Percentiles rank a stretch among this genome's conserved stretches.
phyloP scores from a whole-genome alignment of 1,139 yeast genomes.

The Spathaspora sp. region DNA sequence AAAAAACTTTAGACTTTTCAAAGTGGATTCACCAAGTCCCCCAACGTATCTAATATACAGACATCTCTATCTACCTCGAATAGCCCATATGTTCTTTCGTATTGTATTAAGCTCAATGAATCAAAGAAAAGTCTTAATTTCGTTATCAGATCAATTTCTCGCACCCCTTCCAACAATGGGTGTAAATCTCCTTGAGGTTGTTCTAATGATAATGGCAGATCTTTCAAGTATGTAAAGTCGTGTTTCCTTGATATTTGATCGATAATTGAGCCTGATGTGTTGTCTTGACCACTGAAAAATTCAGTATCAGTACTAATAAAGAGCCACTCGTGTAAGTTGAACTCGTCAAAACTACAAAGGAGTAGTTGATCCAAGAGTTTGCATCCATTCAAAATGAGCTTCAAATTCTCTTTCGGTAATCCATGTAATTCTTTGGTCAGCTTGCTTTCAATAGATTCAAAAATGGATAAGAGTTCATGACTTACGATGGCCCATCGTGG shows the following conservation, averaged over 20 bases:
- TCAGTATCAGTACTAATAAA: constrained; percentile 74
- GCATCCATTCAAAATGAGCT: constrained; percentile 56
- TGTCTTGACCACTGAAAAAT: constrained; percentile 29
- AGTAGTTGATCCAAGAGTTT: constrained; percentile 77
- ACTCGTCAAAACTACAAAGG: constrained; percentile 71
- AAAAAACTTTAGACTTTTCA: neutral
- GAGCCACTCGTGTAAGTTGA: constrained; percentile 81
- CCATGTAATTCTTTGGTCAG: constrained; percentile 31
- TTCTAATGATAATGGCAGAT: constrained; percentile 27
- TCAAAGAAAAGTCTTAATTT: constrained; percentile 69
- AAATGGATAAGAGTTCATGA: constrained; percentile 56
- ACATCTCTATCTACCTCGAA: constrained; percentile 45
- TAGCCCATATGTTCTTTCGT: constrained; percentile 69
- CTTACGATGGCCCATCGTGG: constrained; percentile 72
- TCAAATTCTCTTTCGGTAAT: constrained; percentile 38
- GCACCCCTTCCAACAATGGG: constrained; percentile 53
- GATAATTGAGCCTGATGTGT: constrained; percentile 29
- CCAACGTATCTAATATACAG: constrained; percentile 53
- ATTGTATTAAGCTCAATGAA: constrained; percentile 66
- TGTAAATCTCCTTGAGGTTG: constrained; percentile 19
- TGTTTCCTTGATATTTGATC: constrained; percentile 49
- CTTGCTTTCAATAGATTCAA: constrained; percentile 40
- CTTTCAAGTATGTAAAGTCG: constrained; percentile 37
- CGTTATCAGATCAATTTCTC: constrained; percentile 42
- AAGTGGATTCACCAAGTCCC: constrained; percentile 34